phyloP scores from a whole-genome alignment of 129 eudicot genomes.

The Calendula officinalis region DNA sequence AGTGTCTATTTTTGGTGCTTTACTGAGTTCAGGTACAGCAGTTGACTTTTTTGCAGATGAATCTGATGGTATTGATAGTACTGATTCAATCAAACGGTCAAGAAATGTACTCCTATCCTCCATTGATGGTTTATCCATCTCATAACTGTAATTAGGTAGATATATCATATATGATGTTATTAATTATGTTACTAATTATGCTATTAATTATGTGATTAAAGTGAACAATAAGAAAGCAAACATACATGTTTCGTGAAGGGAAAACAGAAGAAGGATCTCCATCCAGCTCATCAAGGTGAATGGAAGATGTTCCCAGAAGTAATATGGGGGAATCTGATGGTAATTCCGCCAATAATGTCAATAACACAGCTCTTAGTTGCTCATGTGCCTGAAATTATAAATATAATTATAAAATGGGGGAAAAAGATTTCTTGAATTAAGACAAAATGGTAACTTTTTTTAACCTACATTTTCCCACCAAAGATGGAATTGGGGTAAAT shows the following conservation, averaged over 20 bases:
- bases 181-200: no score
- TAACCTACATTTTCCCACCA: conserved; percentile 75
- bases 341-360: conserved; percentile 78
- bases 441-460: not conserved
- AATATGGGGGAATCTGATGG: conserved; percentile 88
- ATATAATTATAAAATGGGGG: conserved; percentile 12
- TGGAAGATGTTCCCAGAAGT: conserved; percentile 73
- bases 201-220: not conserved
- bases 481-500: conserved; percentile 87
- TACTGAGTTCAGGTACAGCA: conserved; percentile 83
- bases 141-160: conserved; percentile 52
- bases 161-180: conserved; percentile 3
- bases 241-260: conserved; percentile 63
- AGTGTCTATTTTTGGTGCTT: conserved; percentile 86
- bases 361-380: conserved; percentile 85
- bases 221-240: conserved; percentile 13
- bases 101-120: conserved; percentile 77
- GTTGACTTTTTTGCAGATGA: conserved; percentile 33
- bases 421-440: conserved; percentile 5
- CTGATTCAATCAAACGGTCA: conserved; percentile 71
- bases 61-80: conserved; percentile 75
- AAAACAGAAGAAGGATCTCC: conserved; percentile 55
- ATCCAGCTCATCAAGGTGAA: conserved; percentile 49
- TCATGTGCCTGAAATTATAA: conserved; percentile 73
- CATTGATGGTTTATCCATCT: conserved; percentile 57